These are phyloP conservation scores for Trametes coccinea DNA, from an alignment of 768 basidiomycete species.

Conservation along the genomic window DNA sequence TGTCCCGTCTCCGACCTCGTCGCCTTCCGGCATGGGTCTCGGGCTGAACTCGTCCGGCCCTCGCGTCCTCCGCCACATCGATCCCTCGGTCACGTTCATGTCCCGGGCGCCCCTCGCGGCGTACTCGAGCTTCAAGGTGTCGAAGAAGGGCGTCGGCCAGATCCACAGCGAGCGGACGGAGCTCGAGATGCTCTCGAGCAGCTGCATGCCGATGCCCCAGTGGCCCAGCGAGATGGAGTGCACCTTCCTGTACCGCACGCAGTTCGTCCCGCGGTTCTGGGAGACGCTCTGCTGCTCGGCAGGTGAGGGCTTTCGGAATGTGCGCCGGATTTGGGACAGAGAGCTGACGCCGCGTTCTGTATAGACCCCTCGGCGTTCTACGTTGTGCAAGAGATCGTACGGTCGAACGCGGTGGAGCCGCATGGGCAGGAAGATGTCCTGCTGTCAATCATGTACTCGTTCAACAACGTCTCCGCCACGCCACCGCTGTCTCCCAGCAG, in stretches of 20 bases:
- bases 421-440: slow-evolving; percentile 21
- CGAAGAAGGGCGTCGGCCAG: slow-evolving; percentile 41
- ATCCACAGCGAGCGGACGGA: slow-evolving; percentile 53
- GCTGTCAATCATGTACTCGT: slow-evolving; percentile 29
- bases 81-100: slow-evolving; percentile 67
- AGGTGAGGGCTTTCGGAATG: slow-evolving; percentile 16
- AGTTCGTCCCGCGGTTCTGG: slow-evolving; percentile 30
- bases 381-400: slow-evolving; percentile 30
- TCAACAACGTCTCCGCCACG: slow-evolving; percentile 26
- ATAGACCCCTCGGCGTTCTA: slow-evolving; percentile 27
- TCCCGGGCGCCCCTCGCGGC: slow-evolving; percentile 51
- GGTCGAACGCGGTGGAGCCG: slow-evolving; percentile 9
- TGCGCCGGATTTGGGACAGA: neutral
- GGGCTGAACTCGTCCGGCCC: slow-evolving; percentile 35
- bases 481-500: slow-evolving; percentile 29
- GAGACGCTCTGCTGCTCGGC: slow-evolving; percentile 20
- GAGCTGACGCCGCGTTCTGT: neutral
- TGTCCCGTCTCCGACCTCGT: slow-evolving; percentile 19
- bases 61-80: slow-evolving; percentile 61
- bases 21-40: slow-evolving; percentile 16
- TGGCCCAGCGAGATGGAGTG: slow-evolving; percentile 27
- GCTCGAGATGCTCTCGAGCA: slow-evolving; percentile 26
- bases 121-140: slow-evolving; percentile 59
- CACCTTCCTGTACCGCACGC: slow-evolving; percentile 29
- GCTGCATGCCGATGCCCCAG: slow-evolving; percentile 22